phyloP scores from a whole-genome alignment of 2,329 filamentous ascomycete species.

The Arthrobotrys sphaeroides region DNA sequence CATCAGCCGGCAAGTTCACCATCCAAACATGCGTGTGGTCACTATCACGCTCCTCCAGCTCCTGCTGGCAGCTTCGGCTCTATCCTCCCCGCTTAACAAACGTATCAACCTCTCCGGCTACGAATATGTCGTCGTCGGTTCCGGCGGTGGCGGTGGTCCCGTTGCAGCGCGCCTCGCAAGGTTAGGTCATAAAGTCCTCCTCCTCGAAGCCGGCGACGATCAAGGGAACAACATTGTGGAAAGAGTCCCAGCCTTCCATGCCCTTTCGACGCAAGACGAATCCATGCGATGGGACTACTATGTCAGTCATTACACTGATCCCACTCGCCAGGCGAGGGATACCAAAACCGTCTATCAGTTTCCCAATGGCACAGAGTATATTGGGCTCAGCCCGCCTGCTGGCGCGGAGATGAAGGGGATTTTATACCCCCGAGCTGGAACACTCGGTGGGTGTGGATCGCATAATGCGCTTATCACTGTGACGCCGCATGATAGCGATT shows the following conservation, averaged over 20 bases:
- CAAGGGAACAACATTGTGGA: conserved; percentile 65
- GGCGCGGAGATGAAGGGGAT: conserved; percentile 63
- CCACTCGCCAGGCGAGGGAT: conserved; percentile 67
- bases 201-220: conserved; percentile 71
- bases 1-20: background rate
- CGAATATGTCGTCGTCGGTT: conserved; percentile 72
- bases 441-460: conserved; percentile 64
- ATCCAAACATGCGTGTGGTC: conserved; percentile 4
- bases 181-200: conserved; percentile 69
- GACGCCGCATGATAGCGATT: conserved; percentile 63
- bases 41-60: conserved; percentile 28
- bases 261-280: conserved; percentile 67
- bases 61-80: conserved; percentile 15
- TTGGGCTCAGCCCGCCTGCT: conserved; percentile 61
- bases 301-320: conserved; percentile 70
- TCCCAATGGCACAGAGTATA: conserved; percentile 61
- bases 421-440: conserved; percentile 65
- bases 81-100: conserved; percentile 20
- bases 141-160: conserved; percentile 69
- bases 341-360: conserved; percentile 69
- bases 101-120: conserved; percentile 63
- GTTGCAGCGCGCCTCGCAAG: conserved; percentile 70
- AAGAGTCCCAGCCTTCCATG: conserved; percentile 67
- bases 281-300: conserved; percentile 72
- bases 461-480: conserved; percentile 58